phyloP scores from a whole-genome alignment of 2,329 filamentous ascomycete species.

The Aspergillus novoparasiticus region DNA sequence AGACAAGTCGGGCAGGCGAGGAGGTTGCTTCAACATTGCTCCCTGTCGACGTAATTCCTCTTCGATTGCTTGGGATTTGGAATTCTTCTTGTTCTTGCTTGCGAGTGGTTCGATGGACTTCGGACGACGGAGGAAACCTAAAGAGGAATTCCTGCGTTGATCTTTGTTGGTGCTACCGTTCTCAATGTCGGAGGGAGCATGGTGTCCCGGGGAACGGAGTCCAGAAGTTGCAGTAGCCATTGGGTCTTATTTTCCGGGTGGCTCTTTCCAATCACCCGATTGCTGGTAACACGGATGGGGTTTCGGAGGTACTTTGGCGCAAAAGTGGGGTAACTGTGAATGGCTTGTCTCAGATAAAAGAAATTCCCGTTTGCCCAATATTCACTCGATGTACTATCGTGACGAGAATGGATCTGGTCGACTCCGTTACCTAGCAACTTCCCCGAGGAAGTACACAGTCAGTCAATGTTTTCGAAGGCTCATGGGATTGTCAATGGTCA shows the following conservation, averaged over 20 bases:
- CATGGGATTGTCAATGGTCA: too few species aligned
- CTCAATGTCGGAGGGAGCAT: conserved; percentile 38
- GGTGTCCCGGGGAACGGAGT: conserved; percentile 40
- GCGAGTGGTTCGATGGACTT: conserved; percentile 66
- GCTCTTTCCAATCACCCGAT: conserved; percentile 21
- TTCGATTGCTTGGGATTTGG: conserved; percentile 44
- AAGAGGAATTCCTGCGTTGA: conserved; percentile 50
- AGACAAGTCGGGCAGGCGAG: conserved; percentile 53
- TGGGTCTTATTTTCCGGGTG: conserved; percentile 13
- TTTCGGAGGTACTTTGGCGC: conserved; percentile 12
- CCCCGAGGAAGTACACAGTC: neutral
- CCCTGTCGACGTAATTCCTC: conserved; percentile 60
- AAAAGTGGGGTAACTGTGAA: conserved; percentile 24
- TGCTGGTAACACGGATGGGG: conserved; percentile 22
- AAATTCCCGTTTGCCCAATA: conserved; percentile 8
- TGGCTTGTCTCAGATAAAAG: conserved; percentile 26
- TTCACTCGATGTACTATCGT: conserved; percentile 4
- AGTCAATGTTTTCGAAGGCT: neutral
- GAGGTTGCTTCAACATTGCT: conserved; percentile 61
- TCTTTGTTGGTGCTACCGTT: conserved; percentile 28
- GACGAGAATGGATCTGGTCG: neutral
- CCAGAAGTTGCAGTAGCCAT: conserved; percentile 40
- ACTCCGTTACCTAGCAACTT: conserved; percentile 2
- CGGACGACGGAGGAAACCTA: conserved; percentile 66
- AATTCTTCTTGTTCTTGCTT: conserved; percentile 40